A percentile compares a stretch with the other conserved stretches of the same genome.
phyloP scores from a whole-genome alignment of 352 stramenopile genomes.

The Phytopythium cucurbitacearum region DNA sequence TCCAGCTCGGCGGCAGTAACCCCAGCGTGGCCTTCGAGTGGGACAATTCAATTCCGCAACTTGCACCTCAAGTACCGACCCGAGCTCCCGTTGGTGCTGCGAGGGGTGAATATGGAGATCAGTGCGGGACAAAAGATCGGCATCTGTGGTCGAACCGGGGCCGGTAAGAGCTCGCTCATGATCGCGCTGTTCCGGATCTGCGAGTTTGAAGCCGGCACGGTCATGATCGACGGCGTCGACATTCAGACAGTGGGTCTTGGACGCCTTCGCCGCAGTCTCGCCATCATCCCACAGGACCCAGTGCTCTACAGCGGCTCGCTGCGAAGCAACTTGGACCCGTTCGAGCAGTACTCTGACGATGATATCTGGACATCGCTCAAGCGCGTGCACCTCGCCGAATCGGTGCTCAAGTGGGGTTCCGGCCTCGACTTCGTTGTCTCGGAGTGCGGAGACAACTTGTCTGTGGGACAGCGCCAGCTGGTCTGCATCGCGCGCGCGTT shows the following conservation, averaged over 20 bases:
- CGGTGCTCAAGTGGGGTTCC: conserved; percentile 40
- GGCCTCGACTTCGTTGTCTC: conserved; percentile 83
- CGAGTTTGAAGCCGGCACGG: conserved; percentile 45
- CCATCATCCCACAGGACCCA: conserved; percentile 72
- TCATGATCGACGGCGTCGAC: conserved; percentile 85
- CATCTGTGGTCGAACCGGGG: conserved; percentile 39
- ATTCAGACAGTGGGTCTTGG: conserved; percentile 31
- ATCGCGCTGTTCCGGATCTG: conserved; percentile 36
- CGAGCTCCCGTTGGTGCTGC: conserved; percentile 32
- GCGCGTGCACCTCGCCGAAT: conserved; percentile 49
- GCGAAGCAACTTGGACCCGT: conserved; percentile 89
- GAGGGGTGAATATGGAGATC: conserved; percentile 26
- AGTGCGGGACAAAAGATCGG: conserved; percentile 33
- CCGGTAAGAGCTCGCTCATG: conserved; percentile 41
- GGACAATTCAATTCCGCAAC: conserved; percentile 22
- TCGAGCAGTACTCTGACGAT: conserved; percentile 56
- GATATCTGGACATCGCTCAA: conserved; percentile 32
- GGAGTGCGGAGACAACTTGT: conserved; percentile 93
- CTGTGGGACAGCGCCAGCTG: conserved; percentile 91
- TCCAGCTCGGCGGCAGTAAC: conserved; percentile 7
- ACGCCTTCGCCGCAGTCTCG: conserved; percentile 26
- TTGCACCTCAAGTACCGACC: conserved; percentile 30
- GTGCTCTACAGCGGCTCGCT: conserved; percentile 88
- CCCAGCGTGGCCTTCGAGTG: conserved; percentile 20
- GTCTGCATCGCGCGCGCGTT: conserved; percentile 93